Conservation (phyloP, 1,284 basidiomycete genomes). For the Cutaneotrichosporon spelunceum region DNA sequence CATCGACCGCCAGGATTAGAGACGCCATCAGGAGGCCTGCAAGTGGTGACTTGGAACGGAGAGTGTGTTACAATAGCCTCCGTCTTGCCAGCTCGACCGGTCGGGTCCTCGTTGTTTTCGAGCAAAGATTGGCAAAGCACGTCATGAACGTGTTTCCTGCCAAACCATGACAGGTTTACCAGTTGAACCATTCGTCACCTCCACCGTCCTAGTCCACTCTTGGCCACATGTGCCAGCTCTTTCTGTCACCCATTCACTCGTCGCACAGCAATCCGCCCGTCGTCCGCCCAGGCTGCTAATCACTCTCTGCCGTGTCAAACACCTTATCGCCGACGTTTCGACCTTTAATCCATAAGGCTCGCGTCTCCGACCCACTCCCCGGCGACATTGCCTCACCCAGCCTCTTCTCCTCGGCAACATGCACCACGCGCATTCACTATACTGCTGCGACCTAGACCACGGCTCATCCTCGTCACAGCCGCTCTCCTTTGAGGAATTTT, state of each 20-base stretch:
- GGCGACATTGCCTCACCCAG: neutral
- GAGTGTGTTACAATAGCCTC: neutral
- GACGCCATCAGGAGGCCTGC: too few species aligned
- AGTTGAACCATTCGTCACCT: neutral
- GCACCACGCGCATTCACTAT: slow-evolving; percentile 27
- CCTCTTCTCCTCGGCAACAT: neutral
- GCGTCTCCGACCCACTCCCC: too few species aligned
- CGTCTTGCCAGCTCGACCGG: neutral
- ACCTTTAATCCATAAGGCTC: too few species aligned
- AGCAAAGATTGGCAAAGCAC: neutral
- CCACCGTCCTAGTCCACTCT: neutral
- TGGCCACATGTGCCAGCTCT: too few species aligned
- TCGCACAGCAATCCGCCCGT: too few species aligned
- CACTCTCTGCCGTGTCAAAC: too few species aligned
- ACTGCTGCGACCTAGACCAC: slow-evolving; percentile 46
- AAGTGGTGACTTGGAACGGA: too few species aligned
- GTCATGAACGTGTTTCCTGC: neutral
- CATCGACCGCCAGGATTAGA: neutral
- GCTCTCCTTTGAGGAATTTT: neutral
- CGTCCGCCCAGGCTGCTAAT: too few species aligned
- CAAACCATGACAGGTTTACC: neutral
- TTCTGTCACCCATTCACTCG: too few species aligned
- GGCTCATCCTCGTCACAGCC: slow-evolving; percentile 13
- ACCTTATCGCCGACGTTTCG: too few species aligned
- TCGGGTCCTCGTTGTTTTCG: slow-evolving; percentile 7